Base-by-base conservation (phyloP, 2,329 filamentous ascomycete species). In the Pseudogymnoascus destructans region DNA sequence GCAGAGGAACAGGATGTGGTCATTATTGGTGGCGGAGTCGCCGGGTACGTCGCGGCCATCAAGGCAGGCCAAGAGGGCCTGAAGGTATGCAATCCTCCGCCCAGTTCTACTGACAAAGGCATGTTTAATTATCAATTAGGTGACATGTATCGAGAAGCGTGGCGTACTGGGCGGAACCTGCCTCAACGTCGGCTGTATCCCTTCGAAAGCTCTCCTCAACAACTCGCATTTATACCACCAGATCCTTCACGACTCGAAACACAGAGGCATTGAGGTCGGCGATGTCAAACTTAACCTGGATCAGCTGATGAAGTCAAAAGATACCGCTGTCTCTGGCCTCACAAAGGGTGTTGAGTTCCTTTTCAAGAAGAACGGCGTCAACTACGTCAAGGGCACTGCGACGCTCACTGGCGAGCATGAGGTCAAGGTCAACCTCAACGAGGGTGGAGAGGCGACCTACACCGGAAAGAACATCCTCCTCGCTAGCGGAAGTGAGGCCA, bases 301-400 rank as follows among this genome's bases (percentile, higher is more conserved):
- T 68, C 85, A 93, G 73, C 90, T 98, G 83, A 96, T 98, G 91
- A 95, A 96, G 78, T 91, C 93, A 61, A 98, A 98, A 78, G 92
- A 98, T 57, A 86, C 84, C 33, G 95, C 93, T 57, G 93, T 98
- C 63, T 74, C 77, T 38, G 84, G 90, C 55, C 77, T 98, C 65
- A 98, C 93, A 65, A 97, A 97, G 79, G 93, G 93, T 72, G 87
- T 98, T 64, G 93, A 98, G 75, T 98, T 92, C 72, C 79, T 98
- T 63, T 86, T 98, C 76, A 97, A 97, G 85, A 97, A 98, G 82
- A 98, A 98, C 77, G 89, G 89, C 63, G 93, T 96, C 65, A 90
- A 97, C 72, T 98, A 97, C 75, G 80, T 97, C 77, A 96, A 96
- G 79, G 93, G 93, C 66, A 84, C 89, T 57, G 92, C 86, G 65